Evolutionary conservation across 495 filamentous ascomycete species (phyloP), one percentile per base, ranked within the genome.

Genomic region (Trypethelium eluteriae): DNA sequence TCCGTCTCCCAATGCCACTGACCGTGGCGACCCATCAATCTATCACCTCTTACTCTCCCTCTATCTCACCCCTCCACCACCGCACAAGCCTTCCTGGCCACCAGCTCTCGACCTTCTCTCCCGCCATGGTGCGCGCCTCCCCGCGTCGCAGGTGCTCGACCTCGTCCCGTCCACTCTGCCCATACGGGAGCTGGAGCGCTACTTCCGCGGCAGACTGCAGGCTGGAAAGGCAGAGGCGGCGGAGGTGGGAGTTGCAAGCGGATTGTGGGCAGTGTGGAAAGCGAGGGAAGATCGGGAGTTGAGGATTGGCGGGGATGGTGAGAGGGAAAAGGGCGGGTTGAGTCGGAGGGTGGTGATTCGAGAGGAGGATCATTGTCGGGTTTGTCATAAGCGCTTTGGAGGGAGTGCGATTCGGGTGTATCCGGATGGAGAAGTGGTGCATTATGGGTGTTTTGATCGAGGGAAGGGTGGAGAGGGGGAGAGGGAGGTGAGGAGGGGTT

Each of bases 311-410:
- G 82, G 81, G 36, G 89, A 89, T 69, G 85, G 82, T 0, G 76
- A 76, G 18, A 56, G 50, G 10, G 67, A 18, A 64, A 80, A 79
- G 9, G 86, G 85, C 0, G 68, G 66, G 2, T 79, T 87, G 69
- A 91, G 89, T 71, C 80, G 89, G 66, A 80, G 87, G 68, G 91
- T 96, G 39, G 84, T 91, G 7, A 84, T 98, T 66, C 81, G 80
- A 2, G 93, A 98, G 71, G 92, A 97, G 69, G 82, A 90, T 66
- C 88, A 94, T 34, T 98, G 94, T 75, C 86, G 89, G 11, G 89
- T 94, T 46, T 98, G 94, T 74, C 88, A 96, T 75, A 97, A 96
- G 79, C 79, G 94, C 66, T 82, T 98, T 68, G 94, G 95, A 6
- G 86, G 90, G 14, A 94, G 88, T 76, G 94, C 95, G 25, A 89